Conservation (phyloP, 2,329 filamentous ascomycete genomes). For the Rhynchosporium agropyri region DNA sequence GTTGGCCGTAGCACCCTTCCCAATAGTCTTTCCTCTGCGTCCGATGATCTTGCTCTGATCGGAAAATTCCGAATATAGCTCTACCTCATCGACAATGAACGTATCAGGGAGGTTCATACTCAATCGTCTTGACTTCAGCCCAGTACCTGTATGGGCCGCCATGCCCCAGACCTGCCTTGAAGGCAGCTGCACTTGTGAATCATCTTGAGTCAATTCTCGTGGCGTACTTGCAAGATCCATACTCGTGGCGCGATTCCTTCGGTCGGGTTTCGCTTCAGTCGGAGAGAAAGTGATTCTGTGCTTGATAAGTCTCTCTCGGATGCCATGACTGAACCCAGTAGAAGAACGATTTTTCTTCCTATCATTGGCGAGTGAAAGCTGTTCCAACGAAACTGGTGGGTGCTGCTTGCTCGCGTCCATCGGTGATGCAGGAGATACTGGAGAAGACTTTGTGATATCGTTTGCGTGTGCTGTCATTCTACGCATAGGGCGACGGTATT, state of each 20-base stretch:
- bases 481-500: slow-evolving; percentile 26
- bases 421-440: slow-evolving; percentile 52
- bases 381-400: slow-evolving; percentile 33
- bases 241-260: slow-evolving; percentile 34
- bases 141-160: slow-evolving; percentile 69
- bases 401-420: slow-evolving; percentile 29
- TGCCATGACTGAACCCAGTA: slow-evolving; percentile 30
- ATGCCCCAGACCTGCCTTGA: slow-evolving; percentile 57
- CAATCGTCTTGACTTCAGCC: slow-evolving; percentile 77
- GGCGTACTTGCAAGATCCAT: slow-evolving; percentile 32
- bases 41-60: slow-evolving; percentile 71
- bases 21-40: slow-evolving; percentile 73
- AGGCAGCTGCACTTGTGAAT: slow-evolving; percentile 34
- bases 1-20: slow-evolving; percentile 80
- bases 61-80: slow-evolving; percentile 70
- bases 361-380: slow-evolving; percentile 42
- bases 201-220: slow-evolving; percentile 33
- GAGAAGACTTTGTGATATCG: slow-evolving; percentile 32
- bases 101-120: slow-evolving; percentile 75
- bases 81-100: slow-evolving; percentile 69
- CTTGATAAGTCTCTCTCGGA: slow-evolving; percentile 34
- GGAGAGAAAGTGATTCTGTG: slow-evolving; percentile 31
- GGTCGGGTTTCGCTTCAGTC: slow-evolving; percentile 22
- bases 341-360: slow-evolving; percentile 51
- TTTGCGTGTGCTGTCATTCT: slow-evolving; percentile 34